Percentiles rank a stretch among this genome's conserved stretches.
Evolutionary conservation across 306 rosid species (phyloP).

Genomic region (Phaseolus lunatus): DNA sequence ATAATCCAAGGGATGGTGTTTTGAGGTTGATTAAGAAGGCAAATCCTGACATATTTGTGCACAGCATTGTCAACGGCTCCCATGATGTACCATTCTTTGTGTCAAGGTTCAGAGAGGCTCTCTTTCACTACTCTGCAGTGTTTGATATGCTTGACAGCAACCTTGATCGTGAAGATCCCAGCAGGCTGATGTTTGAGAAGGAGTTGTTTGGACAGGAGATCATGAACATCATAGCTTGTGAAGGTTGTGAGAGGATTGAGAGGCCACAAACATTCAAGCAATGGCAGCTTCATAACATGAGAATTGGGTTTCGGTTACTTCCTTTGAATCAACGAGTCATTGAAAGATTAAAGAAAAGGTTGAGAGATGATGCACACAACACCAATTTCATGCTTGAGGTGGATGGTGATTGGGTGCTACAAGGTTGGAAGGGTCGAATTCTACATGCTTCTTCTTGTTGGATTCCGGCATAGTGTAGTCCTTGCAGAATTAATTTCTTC

Average conservation of each 20-base stretch:
- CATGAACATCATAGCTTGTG: slow-evolving; percentile 71
- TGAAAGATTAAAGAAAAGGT: slow-evolving; percentile 34
- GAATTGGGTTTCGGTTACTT: slow-evolving; percentile 59
- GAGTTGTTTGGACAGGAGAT: slow-evolving; percentile 63
- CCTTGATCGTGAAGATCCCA: slow-evolving; percentile 48
- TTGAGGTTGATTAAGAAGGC: slow-evolving; percentile 58
- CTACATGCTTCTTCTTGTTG: slow-evolving; percentile 68
- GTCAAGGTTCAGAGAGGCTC: slow-evolving; percentile 73
- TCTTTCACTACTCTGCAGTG: slow-evolving; percentile 63
- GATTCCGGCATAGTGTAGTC: slow-evolving; percentile 53
- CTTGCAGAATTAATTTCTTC: not conserved
- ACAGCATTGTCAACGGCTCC: slow-evolving; percentile 54
- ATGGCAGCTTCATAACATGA: slow-evolving; percentile 59
- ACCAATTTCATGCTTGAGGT: slow-evolving; percentile 59
- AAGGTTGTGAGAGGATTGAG: slow-evolving; percentile 68
- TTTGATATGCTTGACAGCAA: slow-evolving; percentile 61
- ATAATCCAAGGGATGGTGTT: slow-evolving; percentile 64
- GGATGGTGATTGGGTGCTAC: slow-evolving; percentile 66
- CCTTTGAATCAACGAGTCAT: slow-evolving; percentile 53
- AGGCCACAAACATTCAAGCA: slow-evolving; percentile 73
- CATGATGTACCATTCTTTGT: slow-evolving; percentile 67
- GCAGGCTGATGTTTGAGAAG: slow-evolving; percentile 64
- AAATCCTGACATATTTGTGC: slow-evolving; percentile 65
- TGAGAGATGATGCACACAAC: slow-evolving; percentile 49
- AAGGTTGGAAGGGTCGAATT: slow-evolving; percentile 77